Evolutionary conservation across 768 basidiomycete species (phyloP).

Genomic region (Heimioporus sp.): DNA sequence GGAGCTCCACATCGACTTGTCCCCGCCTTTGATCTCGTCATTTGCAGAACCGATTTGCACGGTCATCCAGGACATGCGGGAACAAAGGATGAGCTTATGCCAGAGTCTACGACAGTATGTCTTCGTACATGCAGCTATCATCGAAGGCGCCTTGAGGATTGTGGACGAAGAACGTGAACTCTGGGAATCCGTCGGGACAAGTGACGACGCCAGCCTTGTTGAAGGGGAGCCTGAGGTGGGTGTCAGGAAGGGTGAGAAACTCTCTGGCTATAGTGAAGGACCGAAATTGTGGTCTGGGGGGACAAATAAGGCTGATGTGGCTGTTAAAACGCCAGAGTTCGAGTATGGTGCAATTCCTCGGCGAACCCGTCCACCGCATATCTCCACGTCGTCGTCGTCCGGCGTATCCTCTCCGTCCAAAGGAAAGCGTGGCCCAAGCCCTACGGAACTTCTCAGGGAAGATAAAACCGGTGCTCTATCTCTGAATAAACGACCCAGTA

Average conservation of each 20-base stretch:
- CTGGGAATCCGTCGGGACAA: slow-evolving; percentile 24
- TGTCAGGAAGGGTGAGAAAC: slow-evolving; percentile 13
- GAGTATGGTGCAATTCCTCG: neutral
- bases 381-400: slow-evolving; percentile 14
- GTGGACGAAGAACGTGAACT: slow-evolving; percentile 66
- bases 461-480: slow-evolving; percentile 54
- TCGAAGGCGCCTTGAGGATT: slow-evolving; percentile 77
- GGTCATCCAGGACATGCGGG: slow-evolving; percentile 89
- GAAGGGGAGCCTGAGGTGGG: slow-evolving; percentile 8
- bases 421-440: slow-evolving; percentile 68
- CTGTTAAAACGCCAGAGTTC: neutral
- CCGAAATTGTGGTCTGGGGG: slow-evolving; percentile 5
- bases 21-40: slow-evolving; percentile 59
- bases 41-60: slow-evolving; percentile 77
- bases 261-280: slow-evolving; percentile 15
- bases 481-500: slow-evolving; percentile 65
- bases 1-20: slow-evolving; percentile 47
- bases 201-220: slow-evolving; percentile 19
- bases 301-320: neutral
- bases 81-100: slow-evolving; percentile 95
- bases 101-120: slow-evolving; percentile 94
- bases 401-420: slow-evolving; percentile 35
- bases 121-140: slow-evolving; percentile 84
- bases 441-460: slow-evolving; percentile 66
- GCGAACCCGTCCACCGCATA: slow-evolving; percentile 7